Base-by-base conservation (phyloP, 2,329 filamentous ascomycete species). In the Claviceps cyperi region DNA sequence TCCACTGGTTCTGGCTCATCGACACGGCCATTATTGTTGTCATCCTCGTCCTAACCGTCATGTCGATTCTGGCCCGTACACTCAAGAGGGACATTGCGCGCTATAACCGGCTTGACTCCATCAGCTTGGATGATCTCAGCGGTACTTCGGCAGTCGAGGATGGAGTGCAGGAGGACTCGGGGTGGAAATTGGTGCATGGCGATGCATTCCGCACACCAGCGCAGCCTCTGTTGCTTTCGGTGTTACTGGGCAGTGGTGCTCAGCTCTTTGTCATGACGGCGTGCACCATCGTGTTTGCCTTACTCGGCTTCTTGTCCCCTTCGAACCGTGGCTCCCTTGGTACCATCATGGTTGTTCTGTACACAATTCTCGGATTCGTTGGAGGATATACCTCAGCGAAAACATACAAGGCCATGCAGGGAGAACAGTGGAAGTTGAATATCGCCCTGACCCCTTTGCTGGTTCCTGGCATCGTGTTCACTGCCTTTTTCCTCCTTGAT, bases 201-300 rank as follows among this genome's bases (percentile, higher is more conserved):
- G 92, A 98, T 65, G 91, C 97, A 35, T 98, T 98, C 76, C 84
- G 92, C 51, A 82, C 84, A 11, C 92, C 92, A 3, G 80, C 83
- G 56, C 82, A 86, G 53, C 86, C 90, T 1, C 75, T 98, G 28
- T 72, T 96, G 14, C 76, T 98, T 19, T 90, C 90, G 50, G 75
- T 98, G 6, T 76, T 98, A 55, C 76, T 96, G 41, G 92, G 92
- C 52, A 97, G 94, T 62, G 92, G 92, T 53, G 88, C 87, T 11
- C 92, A 98, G 68, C 79, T 98, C 3, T 97, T 98, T 66, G 89
- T 94, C 65, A 98, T 98, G 91, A 86, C 90, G 2, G 92, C 88
- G 35, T 82, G 90, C 62, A 97, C 92, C 46, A 95, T 98, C 59
- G 79, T 81, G 22, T 96, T 98, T 61, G 92, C 92, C 0, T 79